A percentile compares a stretch with the other conserved stretches of the same genome.
phyloP scores from a whole-genome alignment of 495 filamentous ascomycete genomes.

The Neurospora sp. region DNA sequence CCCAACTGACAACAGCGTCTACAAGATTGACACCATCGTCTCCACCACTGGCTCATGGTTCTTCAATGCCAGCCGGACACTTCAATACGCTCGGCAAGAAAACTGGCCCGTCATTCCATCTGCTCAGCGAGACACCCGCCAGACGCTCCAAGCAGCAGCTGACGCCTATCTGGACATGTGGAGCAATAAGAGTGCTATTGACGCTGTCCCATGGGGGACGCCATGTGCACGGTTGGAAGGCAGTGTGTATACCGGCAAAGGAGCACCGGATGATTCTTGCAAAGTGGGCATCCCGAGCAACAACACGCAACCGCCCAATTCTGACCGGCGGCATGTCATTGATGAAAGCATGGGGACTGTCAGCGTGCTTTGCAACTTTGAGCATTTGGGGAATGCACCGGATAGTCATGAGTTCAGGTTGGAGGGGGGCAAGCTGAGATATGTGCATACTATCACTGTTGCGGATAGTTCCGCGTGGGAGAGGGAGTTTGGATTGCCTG shows the following conservation, averaged over 20 bases:
- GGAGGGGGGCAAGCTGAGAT: constrained; percentile 32
- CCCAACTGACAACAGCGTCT: constrained; percentile 14
- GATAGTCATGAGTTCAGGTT: constrained; percentile 35
- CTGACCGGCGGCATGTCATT: constrained; percentile 29
- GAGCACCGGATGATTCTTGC: constrained; percentile 26
- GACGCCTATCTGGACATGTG: constrained; percentile 37
- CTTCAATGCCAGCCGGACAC: constrained; percentile 31
- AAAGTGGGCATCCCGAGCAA: constrained; percentile 30
- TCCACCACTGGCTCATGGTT: constrained; percentile 32
- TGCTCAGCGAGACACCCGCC: constrained; percentile 17
- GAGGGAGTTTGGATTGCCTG: too few relatives aligned
- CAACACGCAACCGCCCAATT: constrained; percentile 29
- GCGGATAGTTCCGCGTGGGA: background rate
- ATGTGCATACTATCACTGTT: constrained; percentile 33
- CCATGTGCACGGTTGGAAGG: constrained; percentile 32
- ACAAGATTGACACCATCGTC: constrained; percentile 29
- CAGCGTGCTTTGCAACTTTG: constrained; percentile 31
- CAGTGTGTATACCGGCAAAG: constrained; percentile 27
- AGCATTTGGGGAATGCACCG: constrained; percentile 30
- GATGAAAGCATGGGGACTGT: constrained; percentile 28
- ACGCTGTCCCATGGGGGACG: constrained; percentile 31
- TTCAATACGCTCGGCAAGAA: constrained; percentile 25
- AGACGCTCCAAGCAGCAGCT: constrained; percentile 22
- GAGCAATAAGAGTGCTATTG: constrained; percentile 20
- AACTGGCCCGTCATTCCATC: constrained; percentile 29